Percentiles rank a stretch among this genome's conserved stretches.
Evolutionary conservation across 805 yeast species (phyloP).

Genomic region (Cyberlindnera galapagoensis): DNA sequence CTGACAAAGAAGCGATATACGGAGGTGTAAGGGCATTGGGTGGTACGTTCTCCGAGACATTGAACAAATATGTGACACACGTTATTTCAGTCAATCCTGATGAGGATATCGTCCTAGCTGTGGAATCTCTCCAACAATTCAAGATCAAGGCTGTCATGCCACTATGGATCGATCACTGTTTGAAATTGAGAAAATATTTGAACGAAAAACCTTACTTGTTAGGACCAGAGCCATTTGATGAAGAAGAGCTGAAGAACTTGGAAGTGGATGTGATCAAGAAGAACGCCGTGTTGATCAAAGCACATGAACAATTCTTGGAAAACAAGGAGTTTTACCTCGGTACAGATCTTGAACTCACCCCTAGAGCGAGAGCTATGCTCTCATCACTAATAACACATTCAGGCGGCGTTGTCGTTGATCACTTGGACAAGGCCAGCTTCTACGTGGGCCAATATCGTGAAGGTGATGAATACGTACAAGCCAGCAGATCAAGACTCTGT

Average conservation of each 20-base stretch:
- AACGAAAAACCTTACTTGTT: constrained; percentile 46
- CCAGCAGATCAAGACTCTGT: constrained; percentile 33
- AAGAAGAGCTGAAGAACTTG: constrained; percentile 5
- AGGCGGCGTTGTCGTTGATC: constrained; percentile 45
- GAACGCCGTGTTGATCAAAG: constrained; percentile 7
- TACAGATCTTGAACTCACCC: constrained; percentile 49
- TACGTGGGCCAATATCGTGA: constrained; percentile 59
- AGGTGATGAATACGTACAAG: constrained; percentile 47
- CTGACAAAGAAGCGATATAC: constrained; percentile 60
- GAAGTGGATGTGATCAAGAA: constrained; percentile 11
- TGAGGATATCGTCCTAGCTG: constrained; percentile 54
- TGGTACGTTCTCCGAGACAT: constrained; percentile 56
- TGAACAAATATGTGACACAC: constrained; percentile 75
- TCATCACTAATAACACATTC: constrained; percentile 37
- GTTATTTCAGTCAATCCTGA: constrained; percentile 52
- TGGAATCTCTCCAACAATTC: constrained; percentile 31
- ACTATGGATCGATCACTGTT: constrained; percentile 72
- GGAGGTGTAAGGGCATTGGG: constrained; percentile 69
- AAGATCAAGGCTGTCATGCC: constrained; percentile 62
- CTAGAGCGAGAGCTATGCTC: constrained; percentile 33
- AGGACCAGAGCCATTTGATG: constrained; percentile 9
- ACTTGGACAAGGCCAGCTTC: constrained; percentile 31
- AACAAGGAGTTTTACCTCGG: constrained; percentile 45
- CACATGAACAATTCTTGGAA: constrained; percentile 28
- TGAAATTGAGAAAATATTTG: constrained; percentile 42